Percentiles rank a stretch among this genome's conserved stretches.
Evolutionary conservation across 2,329 filamentous ascomycete genomes (phyloP).

Genomic region (Fusarium dimerum): DNA sequence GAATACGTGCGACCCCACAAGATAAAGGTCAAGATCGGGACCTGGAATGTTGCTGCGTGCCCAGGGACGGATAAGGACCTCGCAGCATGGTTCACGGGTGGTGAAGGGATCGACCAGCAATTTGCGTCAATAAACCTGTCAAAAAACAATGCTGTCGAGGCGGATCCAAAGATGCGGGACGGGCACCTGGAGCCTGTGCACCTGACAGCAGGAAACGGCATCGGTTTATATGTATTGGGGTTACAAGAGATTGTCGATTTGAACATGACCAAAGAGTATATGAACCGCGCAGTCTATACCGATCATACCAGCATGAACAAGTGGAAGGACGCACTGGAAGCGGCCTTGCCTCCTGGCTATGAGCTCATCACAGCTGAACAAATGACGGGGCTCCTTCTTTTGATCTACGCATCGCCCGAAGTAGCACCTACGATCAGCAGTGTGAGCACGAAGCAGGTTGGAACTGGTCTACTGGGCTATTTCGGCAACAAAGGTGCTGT

Average conservation of each 20-base stretch:
- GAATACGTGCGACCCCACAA: constrained; percentile 78
- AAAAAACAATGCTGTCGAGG: constrained; percentile 38
- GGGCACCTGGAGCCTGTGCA: constrained; percentile 36
- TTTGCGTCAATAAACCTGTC: constrained; percentile 57
- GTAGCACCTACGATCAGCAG: constrained; percentile 75
- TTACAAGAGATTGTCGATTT: constrained; percentile 93
- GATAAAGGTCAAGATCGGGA: constrained; percentile 85
- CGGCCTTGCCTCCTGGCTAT: constrained; percentile 76
- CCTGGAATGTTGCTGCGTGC: constrained; percentile 91
- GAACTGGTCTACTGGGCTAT: constrained; percentile 88
- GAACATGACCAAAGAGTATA: constrained; percentile 74
- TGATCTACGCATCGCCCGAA: constrained; percentile 82
- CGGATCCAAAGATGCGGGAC: constrained; percentile 38
- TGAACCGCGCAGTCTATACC: constrained; percentile 65
- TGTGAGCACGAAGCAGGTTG: constrained; percentile 79
- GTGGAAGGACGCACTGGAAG: constrained; percentile 78
- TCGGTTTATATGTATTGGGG: constrained; percentile 87
- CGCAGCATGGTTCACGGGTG: constrained; percentile 82
- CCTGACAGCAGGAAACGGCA: constrained; percentile 62
- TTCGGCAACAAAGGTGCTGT: constrained; percentile 96
- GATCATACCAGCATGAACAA: constrained; percentile 71
- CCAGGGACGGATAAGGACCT: constrained; percentile 87
- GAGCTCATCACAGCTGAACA: constrained; percentile 77
- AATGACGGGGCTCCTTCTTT: constrained; percentile 78
- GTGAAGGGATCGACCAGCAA: constrained; percentile 66